Base-by-base conservation (phyloP, 345 rosid genomes). In the Citrus trifoliata region DNA sequence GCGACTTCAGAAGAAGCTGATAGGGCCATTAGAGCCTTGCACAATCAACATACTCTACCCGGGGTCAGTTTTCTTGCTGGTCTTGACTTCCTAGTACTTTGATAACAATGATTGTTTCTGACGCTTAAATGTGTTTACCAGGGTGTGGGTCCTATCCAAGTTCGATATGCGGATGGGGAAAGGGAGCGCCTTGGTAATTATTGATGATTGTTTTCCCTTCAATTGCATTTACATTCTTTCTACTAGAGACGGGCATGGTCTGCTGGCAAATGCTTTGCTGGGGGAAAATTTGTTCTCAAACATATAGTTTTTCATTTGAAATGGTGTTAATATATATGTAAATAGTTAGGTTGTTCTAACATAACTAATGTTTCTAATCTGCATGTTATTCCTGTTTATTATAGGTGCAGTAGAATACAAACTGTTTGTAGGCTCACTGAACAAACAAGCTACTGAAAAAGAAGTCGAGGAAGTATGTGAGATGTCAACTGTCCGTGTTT, bases 131-230 rank as follows among this genome's bases (percentile, higher is more conserved):
- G 67, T 79, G 62, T 80, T 86, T 88, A 69, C 71, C 91, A 96
- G 99, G 99, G 98, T 81, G 76, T 81, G 76, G 97, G 94, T 76
- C 99, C 97, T 76, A 92, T 96, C 75, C 99, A 94, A 90, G 99
- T 96, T 83, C 89, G 98, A 81, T 96, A 93, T 82, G 99, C 99
- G 81, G 99, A 96, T 80, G 99, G 99, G 67, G 99, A 96, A 86
- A 88, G 95, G 77, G 99, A 93, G 85, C 98, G 99, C 63, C 92
- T 94, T 70, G 99, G 99, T 96, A 94, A 82, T 79, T 28, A 67
- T 70, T 72, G 48, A 35, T 38, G 58, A 62, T 66, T 35, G 24
- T 66, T 59, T 55, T 72, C 3, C 28, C 42, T 27, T 38, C 58
- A 61, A 42, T 27, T 61, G 27, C 6, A 38, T 28, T 63, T 35